Conservation (phyloP, 768 basidiomycete species). For the Tricholoma terreum region DNA sequence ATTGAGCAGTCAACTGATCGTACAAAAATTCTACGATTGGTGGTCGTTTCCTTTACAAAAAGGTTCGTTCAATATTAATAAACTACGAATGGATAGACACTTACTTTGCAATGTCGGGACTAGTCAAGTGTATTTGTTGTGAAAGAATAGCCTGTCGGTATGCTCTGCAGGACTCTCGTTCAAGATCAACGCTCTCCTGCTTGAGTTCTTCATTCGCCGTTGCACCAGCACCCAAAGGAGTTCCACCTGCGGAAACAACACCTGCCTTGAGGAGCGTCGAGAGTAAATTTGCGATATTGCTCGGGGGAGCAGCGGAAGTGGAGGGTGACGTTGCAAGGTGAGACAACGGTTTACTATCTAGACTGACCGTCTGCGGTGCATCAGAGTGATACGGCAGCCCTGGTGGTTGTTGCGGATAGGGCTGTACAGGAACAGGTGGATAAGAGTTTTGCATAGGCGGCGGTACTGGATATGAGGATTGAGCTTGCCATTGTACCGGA, state of each 20-base stretch:
- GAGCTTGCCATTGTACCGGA: constrained; percentile 20
- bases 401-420: constrained; percentile 9
- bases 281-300: constrained; percentile 55
- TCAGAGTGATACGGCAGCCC: neutral
- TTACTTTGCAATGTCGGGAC: constrained; percentile 71
- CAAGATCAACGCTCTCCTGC: constrained; percentile 34
- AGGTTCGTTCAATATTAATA: constrained; percentile 3
- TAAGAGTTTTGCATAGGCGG: constrained; percentile 16
- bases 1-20: constrained; percentile 72
- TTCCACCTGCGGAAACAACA: constrained; percentile 55
- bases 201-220: constrained; percentile 35
- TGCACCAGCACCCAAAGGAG: constrained; percentile 48
- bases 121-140: constrained; percentile 59
- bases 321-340: constrained; percentile 27
- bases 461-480: constrained; percentile 13
- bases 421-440: constrained; percentile 12
- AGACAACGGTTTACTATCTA: constrained; percentile 11
- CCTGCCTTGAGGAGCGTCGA: constrained; percentile 78
- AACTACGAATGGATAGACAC: constrained; percentile 16
- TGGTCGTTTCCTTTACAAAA: constrained; percentile 49
- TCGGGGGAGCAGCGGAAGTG: constrained; percentile 29
- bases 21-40: constrained; percentile 67
- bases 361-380: constrained; percentile 18
- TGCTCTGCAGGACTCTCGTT: constrained; percentile 45
- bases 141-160: constrained; percentile 62